These are phyloP conservation scores for Orbilia blumenaviensis DNA, from an alignment of 2,329 filamentous ascomycete genomes.

Conservation along the genomic window DNA sequence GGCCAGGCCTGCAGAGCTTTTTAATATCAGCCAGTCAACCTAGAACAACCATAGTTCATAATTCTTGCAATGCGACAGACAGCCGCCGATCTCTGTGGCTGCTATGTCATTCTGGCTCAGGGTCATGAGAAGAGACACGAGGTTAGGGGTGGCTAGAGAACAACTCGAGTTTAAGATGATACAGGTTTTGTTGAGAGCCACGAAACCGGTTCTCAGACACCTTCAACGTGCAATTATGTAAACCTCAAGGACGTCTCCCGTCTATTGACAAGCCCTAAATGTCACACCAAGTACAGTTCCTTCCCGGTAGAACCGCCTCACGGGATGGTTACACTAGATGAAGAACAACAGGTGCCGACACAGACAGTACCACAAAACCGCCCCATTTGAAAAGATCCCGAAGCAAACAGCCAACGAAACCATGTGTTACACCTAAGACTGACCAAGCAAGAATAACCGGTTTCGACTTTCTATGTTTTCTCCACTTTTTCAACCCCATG, in stretches of 20 bases:
- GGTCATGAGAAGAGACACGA: neutral
- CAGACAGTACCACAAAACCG: too few species aligned
- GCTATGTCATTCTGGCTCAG: neutral
- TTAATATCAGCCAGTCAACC: slow-evolving; percentile 2
- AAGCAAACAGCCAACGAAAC: slow-evolving; percentile 1
- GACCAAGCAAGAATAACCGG: neutral
- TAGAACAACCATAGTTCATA: neutral
- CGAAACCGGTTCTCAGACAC: neutral
- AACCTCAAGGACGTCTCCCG: neutral
- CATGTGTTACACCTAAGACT: too few species aligned
- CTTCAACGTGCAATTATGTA: neutral
- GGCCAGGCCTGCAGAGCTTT: slow-evolving; percentile 1
- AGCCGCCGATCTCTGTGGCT: neutral
- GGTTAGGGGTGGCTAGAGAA: neutral
- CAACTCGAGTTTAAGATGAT: neutral
- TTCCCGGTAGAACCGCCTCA: neutral
- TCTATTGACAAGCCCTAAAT: neutral
- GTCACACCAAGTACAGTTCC: neutral
- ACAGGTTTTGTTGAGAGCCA: neutral
- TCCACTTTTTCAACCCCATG: neutral
- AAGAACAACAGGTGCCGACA: too few species aligned
- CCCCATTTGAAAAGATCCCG: too few species aligned
- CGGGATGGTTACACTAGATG: neutral
- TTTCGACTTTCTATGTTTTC: neutral
- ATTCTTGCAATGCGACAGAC: neutral